Evolutionary conservation across 371 early-diverging fungal genomes (phyloP), one percentile per base, ranked within the genome.

Genomic region (Basidiobolus meristosporus): DNA sequence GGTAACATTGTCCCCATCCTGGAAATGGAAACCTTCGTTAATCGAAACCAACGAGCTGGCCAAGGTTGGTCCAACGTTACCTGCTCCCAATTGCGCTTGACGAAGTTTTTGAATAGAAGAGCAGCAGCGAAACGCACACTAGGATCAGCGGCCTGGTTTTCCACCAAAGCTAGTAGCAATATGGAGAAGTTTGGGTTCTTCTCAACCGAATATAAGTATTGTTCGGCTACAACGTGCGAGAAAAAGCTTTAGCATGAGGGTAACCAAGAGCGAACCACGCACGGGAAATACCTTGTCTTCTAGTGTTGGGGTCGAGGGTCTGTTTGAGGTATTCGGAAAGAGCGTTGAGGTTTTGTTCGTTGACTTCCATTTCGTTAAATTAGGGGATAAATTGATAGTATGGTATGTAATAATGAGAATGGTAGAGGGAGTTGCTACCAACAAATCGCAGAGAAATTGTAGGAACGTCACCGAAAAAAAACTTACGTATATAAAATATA

Each of bases 91-190:
- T 79, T 54, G 43, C 80, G 71, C 45, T 82, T 82, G 47, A 92
- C 59, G 54, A 73, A 88, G 56, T 98, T 98, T 57, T 98, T 98
- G 57, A 98, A 91, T 47, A 81, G 79, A 28, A 98, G 54, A 14
- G 88, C 72, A 10, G 79, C 83, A 2, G 91, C 74, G 43, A 88
- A 73, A 29, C 89, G 71, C 10, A 84, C 57, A 26, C 65, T 68
- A 20, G 49, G 46, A 42, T 70, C 68, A n/a, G 55, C 57, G 1
- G 52, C 40, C 35, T 63, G 57, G 51, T 65, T 70, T 35, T 63
- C 63, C 40, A 85, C 68, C 14, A 90, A 52, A 48, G 72, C 63
- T 38, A 91, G 51, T 16, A 90, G 57, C 9, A 77, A 56, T 18
- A 82, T 47, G 9, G 81, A 67, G 53, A 88, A 90, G 20, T 76